Evolutionary conservation across 768 basidiomycete species (phyloP), one percentile per base, ranked within the genome.

Genomic region (Podaxis sp.): DNA sequence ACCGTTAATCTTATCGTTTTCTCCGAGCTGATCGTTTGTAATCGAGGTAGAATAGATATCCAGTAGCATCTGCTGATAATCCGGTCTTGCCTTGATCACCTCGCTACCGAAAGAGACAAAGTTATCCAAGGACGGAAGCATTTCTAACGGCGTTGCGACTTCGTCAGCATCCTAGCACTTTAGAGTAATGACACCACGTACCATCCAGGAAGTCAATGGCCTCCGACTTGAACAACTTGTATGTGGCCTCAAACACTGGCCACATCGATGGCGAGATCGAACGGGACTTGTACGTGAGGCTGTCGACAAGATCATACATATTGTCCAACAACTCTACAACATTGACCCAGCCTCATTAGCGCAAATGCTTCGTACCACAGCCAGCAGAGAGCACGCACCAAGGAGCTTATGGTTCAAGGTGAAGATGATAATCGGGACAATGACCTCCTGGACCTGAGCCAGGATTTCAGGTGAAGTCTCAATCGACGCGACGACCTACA

Each of bases 201-300:
- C 93, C 93, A 67, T 94, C 91, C 58, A 96, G 79, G 80, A 93
- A 96, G 74, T 94, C 93, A 41, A 90, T 76, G 15, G 91, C 93
- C 36, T 92, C 90, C 15, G 82, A 79, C 73, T 93, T 93, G 86
- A 96, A 93, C 19, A 91, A 76, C 54, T 81, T 80, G 74, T 93
- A 94, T 0, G 90, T 94, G 65, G 87, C 74, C 75, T 94, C 92
- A 65, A 93, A 92, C 38, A 96, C 80, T 9, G 85, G 87, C 94
- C 94, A 96, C 89, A 96, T 89, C 66, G 80, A 83, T 0, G 90
- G 87, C 41, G 90, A 85, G 68, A 96, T 88, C 58, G 80, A 72
- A 64, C 86, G 85, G 61, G 89, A 81, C 73, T 87, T 91, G 82
- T 92, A 96, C 0, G 93, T 93, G 61, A 96, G 76, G 65, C 80